Evolutionary conservation across 1,284 basidiomycete species (phyloP), one percentile per base, ranked within the genome.

Genomic region (Malassezia vespertilionis): DNA sequence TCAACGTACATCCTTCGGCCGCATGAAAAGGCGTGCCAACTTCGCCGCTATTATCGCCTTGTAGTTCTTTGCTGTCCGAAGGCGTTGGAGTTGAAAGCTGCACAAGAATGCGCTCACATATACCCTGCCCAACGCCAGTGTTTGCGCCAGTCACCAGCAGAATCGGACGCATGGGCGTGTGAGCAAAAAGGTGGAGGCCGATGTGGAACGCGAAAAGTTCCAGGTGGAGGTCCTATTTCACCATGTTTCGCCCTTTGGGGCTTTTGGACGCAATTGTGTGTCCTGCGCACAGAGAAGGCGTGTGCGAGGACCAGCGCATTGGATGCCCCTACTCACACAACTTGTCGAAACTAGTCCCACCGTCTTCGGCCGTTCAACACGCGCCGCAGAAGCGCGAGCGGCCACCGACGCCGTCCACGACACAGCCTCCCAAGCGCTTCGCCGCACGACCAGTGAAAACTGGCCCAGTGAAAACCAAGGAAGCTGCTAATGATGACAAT

Each of bases 71-170:
- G 15, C 31, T 41, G 28, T 52, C 41, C 18, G 65, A 57, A 2
- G 68, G 68, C 8, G 50, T 57, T 2, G 68, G 63, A 18, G 54
- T 62, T 14, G 67, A 64, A 35, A 71, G 54, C 54, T 72, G 70
- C 7, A 70, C 60, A 21, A 72, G 51, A 11, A 70, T 48, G 15
- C 70, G 49, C 46, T 69, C 60, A 33, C 63, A 68, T 28, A 70
- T 61, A 11, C 69, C 70, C 20, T 61, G 61, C 21, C 70, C 70
- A 1, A 72, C 61, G 17, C 65, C 69, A 15, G 54, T 55, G 38
- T 69, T 69, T 10, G 65, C 67, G 17, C 67, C 67, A 1, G 66
- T 70, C 38, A 70, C 58, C 17, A 70, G 44, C 30, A 70, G 56
- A 38, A 70, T 48, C 8, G 67, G 67, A 14, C 66, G 58, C 46